phyloP scores from a whole-genome alignment of 2,329 filamentous ascomycete species.

The Achaetomium macrosporum region DNA sequence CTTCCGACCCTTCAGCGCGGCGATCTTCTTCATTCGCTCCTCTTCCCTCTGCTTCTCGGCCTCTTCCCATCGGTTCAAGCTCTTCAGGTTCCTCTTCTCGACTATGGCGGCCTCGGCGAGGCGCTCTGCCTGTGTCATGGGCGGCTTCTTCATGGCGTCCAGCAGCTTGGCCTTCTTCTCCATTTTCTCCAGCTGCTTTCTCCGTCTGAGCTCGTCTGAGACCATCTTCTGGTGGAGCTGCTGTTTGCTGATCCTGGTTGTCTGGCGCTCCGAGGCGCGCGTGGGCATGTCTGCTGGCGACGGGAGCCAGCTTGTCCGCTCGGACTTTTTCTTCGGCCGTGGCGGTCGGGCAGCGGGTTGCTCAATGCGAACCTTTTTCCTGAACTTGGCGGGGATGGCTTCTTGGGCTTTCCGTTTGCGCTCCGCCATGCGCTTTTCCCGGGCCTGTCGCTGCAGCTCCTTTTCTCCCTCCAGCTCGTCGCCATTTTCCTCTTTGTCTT shows the following conservation, averaged over 20 bases:
- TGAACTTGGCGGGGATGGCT: constrained; percentile 61
- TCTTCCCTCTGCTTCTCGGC: constrained; percentile 85
- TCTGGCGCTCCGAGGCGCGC: constrained; percentile 52
- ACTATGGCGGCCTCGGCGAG: constrained; percentile 75
- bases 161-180: constrained; percentile 63
- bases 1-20: constrained; percentile 79
- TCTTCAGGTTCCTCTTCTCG: constrained; percentile 83
- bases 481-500: constrained; percentile 63
- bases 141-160: constrained; percentile 68
- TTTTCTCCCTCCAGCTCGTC: constrained; percentile 81
- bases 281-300: constrained; percentile 49
- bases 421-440: constrained; percentile 58
- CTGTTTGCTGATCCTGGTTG: constrained; percentile 54
- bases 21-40: constrained; percentile 73
- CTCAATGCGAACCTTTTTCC: constrained; percentile 73
- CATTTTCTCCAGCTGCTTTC: constrained; percentile 65
- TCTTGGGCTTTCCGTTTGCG: constrained; percentile 78
- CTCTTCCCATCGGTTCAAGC: constrained; percentile 87
- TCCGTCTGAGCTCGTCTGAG: constrained; percentile 62
- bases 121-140: constrained; percentile 82
- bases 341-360: constrained; percentile 42
- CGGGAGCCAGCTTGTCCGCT: constrained; percentile 54
- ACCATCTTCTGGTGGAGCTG: constrained; percentile 65
- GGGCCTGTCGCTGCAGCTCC: constrained; percentile 72
- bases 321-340: constrained; percentile 55